Percentiles rank a stretch among this genome's conserved stretches.
phyloP scores from a whole-genome alignment of 2,329 filamentous ascomycete species.

The Domatiomyces globalis region DNA sequence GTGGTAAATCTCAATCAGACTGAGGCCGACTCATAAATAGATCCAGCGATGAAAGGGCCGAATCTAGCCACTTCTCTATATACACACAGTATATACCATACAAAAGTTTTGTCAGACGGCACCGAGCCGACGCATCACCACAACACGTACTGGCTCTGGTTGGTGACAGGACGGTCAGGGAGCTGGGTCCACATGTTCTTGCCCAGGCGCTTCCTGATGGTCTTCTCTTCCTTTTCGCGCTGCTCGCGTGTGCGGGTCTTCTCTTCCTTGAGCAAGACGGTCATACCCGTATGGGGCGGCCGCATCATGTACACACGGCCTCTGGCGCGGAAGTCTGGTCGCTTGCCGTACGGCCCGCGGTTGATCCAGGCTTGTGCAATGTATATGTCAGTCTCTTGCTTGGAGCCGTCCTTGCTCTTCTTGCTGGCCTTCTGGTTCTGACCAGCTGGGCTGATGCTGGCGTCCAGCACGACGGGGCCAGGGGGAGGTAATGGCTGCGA shows the following conservation, averaged over 20 bases:
- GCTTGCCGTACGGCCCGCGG: constrained; percentile 49
- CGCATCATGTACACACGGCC: constrained; percentile 54
- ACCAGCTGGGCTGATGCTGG: constrained; percentile 11
- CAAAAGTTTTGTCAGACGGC: no score
- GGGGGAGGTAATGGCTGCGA: background rate
- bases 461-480: constrained; percentile 5
- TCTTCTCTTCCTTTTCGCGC: constrained; percentile 62
- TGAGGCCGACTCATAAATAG: no score
- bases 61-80: no score
- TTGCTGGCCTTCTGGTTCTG: constrained; percentile 37
- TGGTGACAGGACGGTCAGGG: constrained; percentile 69
- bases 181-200: constrained; percentile 70
- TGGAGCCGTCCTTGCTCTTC: constrained; percentile 53
- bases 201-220: constrained; percentile 56
- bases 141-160: constrained; percentile 77
- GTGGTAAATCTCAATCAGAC: no score
- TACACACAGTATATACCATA: no score
- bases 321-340: constrained; percentile 59
- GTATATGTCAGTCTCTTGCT: constrained; percentile 71
- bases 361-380: constrained; percentile 89
- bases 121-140: constrained; percentile 53
- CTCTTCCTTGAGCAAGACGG: constrained; percentile 81
- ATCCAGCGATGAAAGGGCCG: no score
- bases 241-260: constrained; percentile 71
- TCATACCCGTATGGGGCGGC: constrained; percentile 61